Percentiles rank a stretch among this genome's conserved stretches.
These are phyloP conservation scores for Cytospora piceicola DNA, from an alignment of 2,329 filamentous ascomycete genomes.

Conservation along the genomic window DNA sequence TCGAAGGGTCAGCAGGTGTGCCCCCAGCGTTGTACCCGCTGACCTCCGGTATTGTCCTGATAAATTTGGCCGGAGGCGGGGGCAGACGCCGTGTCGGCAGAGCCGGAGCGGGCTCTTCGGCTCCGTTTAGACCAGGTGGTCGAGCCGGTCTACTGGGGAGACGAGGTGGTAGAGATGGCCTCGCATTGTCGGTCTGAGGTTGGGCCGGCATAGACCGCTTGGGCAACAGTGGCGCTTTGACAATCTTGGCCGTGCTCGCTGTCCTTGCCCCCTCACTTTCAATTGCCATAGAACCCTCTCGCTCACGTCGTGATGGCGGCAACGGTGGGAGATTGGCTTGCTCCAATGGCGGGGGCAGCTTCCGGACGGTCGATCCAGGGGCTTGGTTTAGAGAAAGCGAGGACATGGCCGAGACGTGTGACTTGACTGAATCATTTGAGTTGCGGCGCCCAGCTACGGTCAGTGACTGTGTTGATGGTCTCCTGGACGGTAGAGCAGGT, in stretches of 20 bases:
- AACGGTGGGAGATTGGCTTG: slow-evolving; percentile 61
- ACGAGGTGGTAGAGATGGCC: slow-evolving; percentile 53
- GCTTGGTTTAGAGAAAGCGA: slow-evolving; percentile 53
- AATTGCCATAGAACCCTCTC: slow-evolving; percentile 50
- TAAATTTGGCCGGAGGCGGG: slow-evolving; percentile 41
- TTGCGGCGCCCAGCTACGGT: slow-evolving; percentile 49
- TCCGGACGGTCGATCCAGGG: slow-evolving; percentile 52
- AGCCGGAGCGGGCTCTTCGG: slow-evolving; percentile 57
- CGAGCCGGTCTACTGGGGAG: slow-evolving; percentile 54
- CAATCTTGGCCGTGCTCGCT: slow-evolving; percentile 30
- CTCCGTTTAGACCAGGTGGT: slow-evolving; percentile 36
- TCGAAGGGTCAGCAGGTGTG: slow-evolving; percentile 28
- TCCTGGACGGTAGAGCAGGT: slow-evolving; percentile 56
- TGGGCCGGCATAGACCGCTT: slow-evolving; percentile 45
- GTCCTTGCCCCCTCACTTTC: slow-evolving; percentile 41
- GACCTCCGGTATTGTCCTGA: slow-evolving; percentile 38
- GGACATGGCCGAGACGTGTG: slow-evolving; percentile 58
- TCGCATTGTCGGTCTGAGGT: slow-evolving; percentile 39
- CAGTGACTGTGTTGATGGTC: slow-evolving; percentile 50
- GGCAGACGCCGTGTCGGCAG: slow-evolving; percentile 46
- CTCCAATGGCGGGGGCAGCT: slow-evolving; percentile 60
- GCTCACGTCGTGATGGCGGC: slow-evolving; percentile 58
- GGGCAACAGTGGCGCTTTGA: slow-evolving; percentile 41
- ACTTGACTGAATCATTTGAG: slow-evolving; percentile 63
- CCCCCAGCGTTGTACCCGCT: slow-evolving; percentile 34